Evolutionary conservation across 768 basidiomycete genomes (phyloP), one percentile per base, ranked within the genome.

Genomic region (Xerocomellus dryophilus): DNA sequence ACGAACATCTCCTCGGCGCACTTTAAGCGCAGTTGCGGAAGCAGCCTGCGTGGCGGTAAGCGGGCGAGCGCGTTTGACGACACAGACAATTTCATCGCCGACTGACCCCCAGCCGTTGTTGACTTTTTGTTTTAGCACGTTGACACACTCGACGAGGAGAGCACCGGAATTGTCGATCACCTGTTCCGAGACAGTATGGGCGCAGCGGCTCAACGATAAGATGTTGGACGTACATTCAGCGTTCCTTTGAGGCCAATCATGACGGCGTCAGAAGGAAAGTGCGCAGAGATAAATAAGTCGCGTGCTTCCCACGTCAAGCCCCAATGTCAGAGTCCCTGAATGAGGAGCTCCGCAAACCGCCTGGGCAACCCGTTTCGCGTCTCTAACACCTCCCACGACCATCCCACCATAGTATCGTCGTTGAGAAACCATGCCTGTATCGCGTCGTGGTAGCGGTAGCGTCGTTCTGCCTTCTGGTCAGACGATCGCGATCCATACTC

Each of bases 91-190:
- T 71, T 96, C 93, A 74, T 98, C 95, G 43, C 95, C 95, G 15
- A 93, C 90, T 31, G 83, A 79, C 32, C 93, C 96, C 83, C 90
- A 91, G 41, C 95, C 95, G 62, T 93, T 90, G 70, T 91, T 95
- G 63, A 93, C 91, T 72, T 98, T 98, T 69, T 91, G 85, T 73
- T 98, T 98, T 53, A 97, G 79, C 27, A 98, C 84, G 71, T 98
- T 97, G 69, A 98, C 92, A 66, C 94, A 97, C 77, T 98, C 96
- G 39, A 94, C 86, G 57, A 96, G 76, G 58, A 98, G 79, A 7
- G 93, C 95, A 31, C 96, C 96, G 7, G 96, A 94, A 73, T 98
- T 98, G 78, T 98, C 96, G 71, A 98, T 97, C 60, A 93, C 86
- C 91, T 93, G 52, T 34, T 34, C n/a, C 15, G 32, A 29, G 6